Evolutionary conservation across 345 rosid species (phyloP).

Genomic region (Populus ilicifolia): DNA sequence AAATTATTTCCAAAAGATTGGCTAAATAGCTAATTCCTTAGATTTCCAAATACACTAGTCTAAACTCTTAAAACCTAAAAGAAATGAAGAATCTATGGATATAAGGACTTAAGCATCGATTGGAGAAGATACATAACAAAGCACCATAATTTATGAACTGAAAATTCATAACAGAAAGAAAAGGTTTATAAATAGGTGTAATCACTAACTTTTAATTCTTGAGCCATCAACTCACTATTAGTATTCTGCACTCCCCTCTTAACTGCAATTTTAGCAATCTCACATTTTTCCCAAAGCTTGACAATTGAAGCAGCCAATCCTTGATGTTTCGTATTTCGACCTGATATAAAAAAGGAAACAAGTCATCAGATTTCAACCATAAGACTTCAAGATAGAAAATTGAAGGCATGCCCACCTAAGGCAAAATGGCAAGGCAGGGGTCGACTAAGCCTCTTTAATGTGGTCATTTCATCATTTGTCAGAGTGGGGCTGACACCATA

Average conservation of each 20-base stretch:
- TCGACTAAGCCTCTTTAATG: constrained; percentile 78
- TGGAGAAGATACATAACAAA: neutral
- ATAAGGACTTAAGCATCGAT: neutral
- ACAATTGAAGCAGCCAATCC: constrained; percentile 78
- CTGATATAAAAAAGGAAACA: constrained; percentile 36
- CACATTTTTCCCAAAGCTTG: constrained; percentile 97
- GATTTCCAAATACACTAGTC: neutral
- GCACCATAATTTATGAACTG: neutral
- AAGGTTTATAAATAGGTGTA: neutral
- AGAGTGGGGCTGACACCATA: constrained; percentile 70
- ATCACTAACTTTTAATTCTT: constrained; percentile 70
- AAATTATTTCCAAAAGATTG: neutral
- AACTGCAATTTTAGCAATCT: constrained; percentile 85
- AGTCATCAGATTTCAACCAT: constrained; percentile 9
- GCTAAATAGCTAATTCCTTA: neutral
- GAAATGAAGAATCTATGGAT: neutral
- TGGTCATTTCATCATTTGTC: constrained; percentile 92
- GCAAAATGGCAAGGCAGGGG: constrained; percentile 93
- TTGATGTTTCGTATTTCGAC: constrained; percentile 81
- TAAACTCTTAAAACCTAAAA: neutral
- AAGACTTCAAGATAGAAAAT: constrained; percentile 10
- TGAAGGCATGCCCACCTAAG: constrained; percentile 44
- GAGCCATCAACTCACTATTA: constrained; percentile 76
- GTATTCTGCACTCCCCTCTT: constrained; percentile 88
- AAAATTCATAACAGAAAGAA: neutral